Base-by-base conservation (phyloP, 2,329 filamentous ascomycete genomes). In the Arthrobotrys pseudoclavata region DNA sequence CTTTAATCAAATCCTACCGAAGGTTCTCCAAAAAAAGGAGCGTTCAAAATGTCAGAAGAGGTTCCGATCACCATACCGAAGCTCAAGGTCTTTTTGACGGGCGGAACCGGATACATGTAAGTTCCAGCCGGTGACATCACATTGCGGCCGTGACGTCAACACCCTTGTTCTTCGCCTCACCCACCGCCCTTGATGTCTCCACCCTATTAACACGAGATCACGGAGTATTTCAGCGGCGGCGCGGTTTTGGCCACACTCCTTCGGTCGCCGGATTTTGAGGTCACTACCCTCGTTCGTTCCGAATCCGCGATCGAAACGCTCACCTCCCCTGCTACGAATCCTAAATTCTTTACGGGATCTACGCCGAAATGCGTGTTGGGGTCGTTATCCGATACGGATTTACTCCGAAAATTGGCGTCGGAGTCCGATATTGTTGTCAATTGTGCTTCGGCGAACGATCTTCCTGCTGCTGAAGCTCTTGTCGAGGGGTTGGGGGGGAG, bases 101-200 rank as follows among this genome's bases (percentile, higher is more conserved):
- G 71, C 26, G 71, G 71, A 18, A 76, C 71, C 7, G 71, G 71
- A 12, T 76, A 76, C 40, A 76, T 76, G 71, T 76, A 37, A 60
- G 64, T 42, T 42, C 31, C 20, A 18, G 1, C 6, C 20, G 1
- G 42, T 55, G 63, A 55, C 67, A 57, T 48, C 61, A 50, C 60
- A 60, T 48, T 24, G 6, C 5, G 42, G 15, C 22, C 13, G 42
- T 72, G 50, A 62, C 70, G 55, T 75, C 62, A 63, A 26, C 5
- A 66, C n/a, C n/a, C 24, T 9, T 26, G 24, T 37, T n/a, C 47
- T 42, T n/a, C 48, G n/a, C 29, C 62, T 24, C 37, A 15, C 15
- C 5, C 22, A 15, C 24, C 24, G 9, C 7, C 42, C 10, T 24
- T 18, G 5, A 42, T 18, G 13, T 24, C 15, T 53, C 50, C 50